These are phyloP conservation scores for Climacium dendroides DNA, from an alignment of 225 moss, liverwort and hornwort species.

Conservation along the genomic window DNA sequence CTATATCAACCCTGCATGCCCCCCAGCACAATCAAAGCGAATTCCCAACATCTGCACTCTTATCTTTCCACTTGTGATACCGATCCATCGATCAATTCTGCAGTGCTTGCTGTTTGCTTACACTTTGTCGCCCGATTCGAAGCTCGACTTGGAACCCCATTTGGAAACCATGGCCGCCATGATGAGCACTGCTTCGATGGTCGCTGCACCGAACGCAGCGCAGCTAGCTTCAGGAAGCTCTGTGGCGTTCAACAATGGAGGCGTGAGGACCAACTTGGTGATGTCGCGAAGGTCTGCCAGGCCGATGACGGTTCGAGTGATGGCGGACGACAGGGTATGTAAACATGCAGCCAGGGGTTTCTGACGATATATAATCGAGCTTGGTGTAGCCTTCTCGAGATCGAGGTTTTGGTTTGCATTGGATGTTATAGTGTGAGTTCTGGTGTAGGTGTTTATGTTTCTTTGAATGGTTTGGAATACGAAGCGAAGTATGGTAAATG, in stretches of 20 bases:
- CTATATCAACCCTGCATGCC: background rate
- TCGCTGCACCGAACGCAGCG: slow-evolving; percentile 1
- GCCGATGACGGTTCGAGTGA: background rate
- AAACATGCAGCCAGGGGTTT: background rate
- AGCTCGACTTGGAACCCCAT: background rate
- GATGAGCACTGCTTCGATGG: slow-evolving; percentile 22
- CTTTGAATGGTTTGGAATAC: too few species aligned
- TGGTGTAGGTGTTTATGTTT: background rate
- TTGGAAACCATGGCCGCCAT: slow-evolving; percentile 2
- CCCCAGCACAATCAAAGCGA: accelerated
- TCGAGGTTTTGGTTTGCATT: background rate
- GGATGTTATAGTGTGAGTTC: background rate
- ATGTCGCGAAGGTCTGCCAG: background rate
- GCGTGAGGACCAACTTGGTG: slow-evolving; percentile 12
- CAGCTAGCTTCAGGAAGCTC: slow-evolving; percentile 17
- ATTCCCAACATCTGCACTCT: too few species aligned
- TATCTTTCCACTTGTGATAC: too few species aligned
- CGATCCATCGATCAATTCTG: background rate
- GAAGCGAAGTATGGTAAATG: too few species aligned
- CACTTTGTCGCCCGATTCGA: background rate
- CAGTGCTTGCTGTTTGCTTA: background rate
- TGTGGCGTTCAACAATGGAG: slow-evolving; percentile 19
- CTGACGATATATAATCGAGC: background rate
- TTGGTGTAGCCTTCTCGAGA: background rate
- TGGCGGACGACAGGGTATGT: slow-evolving; percentile 13